Base-by-base conservation (phyloP, 352 stramenopile genomes). In the Globisporangium paroecandrum region DNA sequence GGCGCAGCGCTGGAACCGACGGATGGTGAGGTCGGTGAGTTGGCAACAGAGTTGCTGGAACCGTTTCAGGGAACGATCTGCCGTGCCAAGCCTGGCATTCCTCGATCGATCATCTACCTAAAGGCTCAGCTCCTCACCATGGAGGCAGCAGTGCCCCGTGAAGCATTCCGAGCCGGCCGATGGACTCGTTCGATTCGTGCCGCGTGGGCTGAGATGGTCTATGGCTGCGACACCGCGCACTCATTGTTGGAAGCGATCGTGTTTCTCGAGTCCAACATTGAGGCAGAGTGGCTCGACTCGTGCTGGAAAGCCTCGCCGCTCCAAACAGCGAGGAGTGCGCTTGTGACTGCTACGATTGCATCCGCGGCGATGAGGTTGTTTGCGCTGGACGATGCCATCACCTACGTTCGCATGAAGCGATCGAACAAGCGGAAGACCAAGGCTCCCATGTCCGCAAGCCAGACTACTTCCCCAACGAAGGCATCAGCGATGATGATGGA, bases 191-290 rank as follows among this genome's bases (percentile, higher is more conserved):
- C 75, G 7, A 70, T 96, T 9, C 88, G 88, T 43, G 78, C 83
- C 9, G 88, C 79, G 47, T 96, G 87, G 88, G 81, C 82, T 9
- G 88, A 96, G 46, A 80, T 89, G 72, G 78, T 93, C 4, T 87
- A 82, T 56, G 67, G 84, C 4, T 89, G 81, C 18, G 81, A 89
- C 25, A 76, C 66, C 0, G 77, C 84, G 0, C 62, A 71, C 12
- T 64, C 66, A 43, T 58, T 95, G 8, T 69, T 94, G 62, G 82
- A 93, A 54, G 84, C 78, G 12, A 78, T 85, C n/a, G 71, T 95
- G 34, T 83, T 89, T 24, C 68, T 95, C 25, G 88, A 95, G 66
- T 82, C 80, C 4, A 89, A 81, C 32, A 71, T 95, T 54, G 88
- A 95, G 51, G 75, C 65, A 7, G 88, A 95, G 49, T 93, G 81